Evolutionary conservation across 2,329 filamentous ascomycete genomes (phyloP).

Genomic region (Aspergillus ruber): DNA sequence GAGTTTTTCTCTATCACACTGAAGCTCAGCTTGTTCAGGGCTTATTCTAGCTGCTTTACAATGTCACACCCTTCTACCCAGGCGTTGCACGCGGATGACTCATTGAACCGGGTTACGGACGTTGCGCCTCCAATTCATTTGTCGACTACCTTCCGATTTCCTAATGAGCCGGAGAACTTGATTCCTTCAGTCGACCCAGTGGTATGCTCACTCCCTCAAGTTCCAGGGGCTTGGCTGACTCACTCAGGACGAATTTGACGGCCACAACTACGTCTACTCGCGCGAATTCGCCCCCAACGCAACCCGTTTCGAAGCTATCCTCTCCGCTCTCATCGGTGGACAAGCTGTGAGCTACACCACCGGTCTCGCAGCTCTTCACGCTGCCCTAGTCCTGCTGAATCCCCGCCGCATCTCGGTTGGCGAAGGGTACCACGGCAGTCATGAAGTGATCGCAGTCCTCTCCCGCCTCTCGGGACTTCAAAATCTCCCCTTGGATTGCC

Average conservation of each 20-base stretch:
- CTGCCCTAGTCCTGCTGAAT: slow-evolving; percentile 71
- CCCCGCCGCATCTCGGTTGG: slow-evolving; percentile 76
- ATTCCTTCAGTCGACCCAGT: slow-evolving; percentile 45
- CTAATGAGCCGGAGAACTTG: slow-evolving; percentile 61
- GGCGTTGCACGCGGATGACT: slow-evolving; percentile 73
- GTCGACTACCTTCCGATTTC: slow-evolving; percentile 84
- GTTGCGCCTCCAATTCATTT: slow-evolving; percentile 86
- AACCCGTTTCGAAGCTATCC: slow-evolving; percentile 75
- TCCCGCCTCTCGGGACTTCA: slow-evolving; percentile 68
- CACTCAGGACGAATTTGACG: slow-evolving; percentile 12
- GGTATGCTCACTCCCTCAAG: slow-evolving; percentile 20
- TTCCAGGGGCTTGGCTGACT: neutral
- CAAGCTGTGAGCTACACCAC: slow-evolving; percentile 72
- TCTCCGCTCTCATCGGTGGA: slow-evolving; percentile 60
- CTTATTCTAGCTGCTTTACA: neutral
- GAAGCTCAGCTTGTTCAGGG: no score
- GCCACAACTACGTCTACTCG: slow-evolving; percentile 67
- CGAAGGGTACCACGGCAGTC: slow-evolving; percentile 86
- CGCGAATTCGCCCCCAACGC: slow-evolving; percentile 73
- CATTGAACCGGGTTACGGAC: slow-evolving; percentile 64
- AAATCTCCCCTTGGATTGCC: slow-evolving; percentile 64
- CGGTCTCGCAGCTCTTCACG: slow-evolving; percentile 82
- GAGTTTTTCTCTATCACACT: neutral
- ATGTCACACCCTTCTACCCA: neutral
- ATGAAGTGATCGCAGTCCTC: slow-evolving; percentile 72